Evolutionary conservation across 2,329 filamentous ascomycete genomes (phyloP), one percentile per base, ranked within the genome.

Genomic region (Ramularia endophylla): DNA sequence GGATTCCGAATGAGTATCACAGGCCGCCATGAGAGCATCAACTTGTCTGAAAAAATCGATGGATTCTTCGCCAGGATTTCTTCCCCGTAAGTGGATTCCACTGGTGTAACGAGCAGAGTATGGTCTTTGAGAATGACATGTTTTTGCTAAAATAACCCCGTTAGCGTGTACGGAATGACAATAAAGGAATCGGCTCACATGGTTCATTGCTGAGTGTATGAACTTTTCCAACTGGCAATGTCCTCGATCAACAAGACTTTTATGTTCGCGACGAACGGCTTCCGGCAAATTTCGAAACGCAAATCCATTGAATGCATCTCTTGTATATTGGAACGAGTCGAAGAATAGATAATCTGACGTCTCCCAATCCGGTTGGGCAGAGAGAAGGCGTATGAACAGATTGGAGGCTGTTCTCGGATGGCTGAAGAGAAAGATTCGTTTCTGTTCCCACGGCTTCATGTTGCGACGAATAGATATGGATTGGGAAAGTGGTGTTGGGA

Each of bases 1-100:
- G 41, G 41, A 16, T 44, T 44, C 2, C 41, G 41, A 12, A 44
- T 44, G 1, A 44, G 29, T 5, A 44, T 40, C 8, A 44, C 30
- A 5, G 41, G 41, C 22, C 27, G 29, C 41, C 36, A 44, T 9
- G 41, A 44, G 8, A 44, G 37, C 41, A 44, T 44, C 7, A 32
- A 16, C 7, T 13, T 22, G 30, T 44, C 31, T 2, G 36, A 40
- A 25, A 44, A 40, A 5, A 35, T 29, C n/a, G 41, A 17, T 31
- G 22, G 22, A 11, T 25, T 25, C 22, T 6, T 25, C 6, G 22
- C 6, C 22, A 25, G 6, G 22, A 25, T 11, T 25, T 6, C 22
- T 5, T 38, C 36, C 8, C 27, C 36, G 13, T 38, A 38, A 9
- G 27, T 29, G 7, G 27, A 28, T 17, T 38, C 36, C 13, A 38